These are phyloP conservation scores for Peniophora sp. DNA, from an alignment of 1,284 basidiomycete species.

Conservation along the genomic window DNA sequence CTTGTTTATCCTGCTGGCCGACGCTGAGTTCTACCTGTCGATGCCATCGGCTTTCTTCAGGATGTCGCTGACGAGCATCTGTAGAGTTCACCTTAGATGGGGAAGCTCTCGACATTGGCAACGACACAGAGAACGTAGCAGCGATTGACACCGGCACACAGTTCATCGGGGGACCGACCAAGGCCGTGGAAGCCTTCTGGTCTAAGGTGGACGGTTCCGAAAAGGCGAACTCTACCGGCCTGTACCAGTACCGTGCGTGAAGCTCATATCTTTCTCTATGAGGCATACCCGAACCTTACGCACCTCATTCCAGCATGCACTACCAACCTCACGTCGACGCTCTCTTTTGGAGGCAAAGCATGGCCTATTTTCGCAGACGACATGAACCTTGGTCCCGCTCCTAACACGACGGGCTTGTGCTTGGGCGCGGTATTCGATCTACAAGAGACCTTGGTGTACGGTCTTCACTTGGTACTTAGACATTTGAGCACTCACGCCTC, in stretches of 20 bases:
- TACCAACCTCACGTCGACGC: constrained; percentile 35
- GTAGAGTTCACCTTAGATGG: constrained; percentile 44
- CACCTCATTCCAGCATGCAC: constrained; percentile 38
- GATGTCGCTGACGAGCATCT: no score
- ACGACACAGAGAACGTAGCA: constrained; percentile 32
- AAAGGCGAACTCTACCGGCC: constrained; percentile 39
- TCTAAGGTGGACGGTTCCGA: constrained; percentile 45
- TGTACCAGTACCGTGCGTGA: constrained; percentile 65
- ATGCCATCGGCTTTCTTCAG: constrained; percentile 5
- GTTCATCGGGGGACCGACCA: constrained; percentile 58
- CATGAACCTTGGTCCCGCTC: constrained; percentile 66
- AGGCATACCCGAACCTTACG: constrained; percentile 1
- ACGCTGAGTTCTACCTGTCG: no score
- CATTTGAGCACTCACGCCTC: constrained; percentile 16
- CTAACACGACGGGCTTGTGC: not conserved
- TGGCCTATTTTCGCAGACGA: constrained; percentile 67
- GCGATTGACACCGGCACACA: constrained; percentile 79
- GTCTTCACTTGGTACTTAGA: no score
- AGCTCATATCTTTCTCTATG: no score
- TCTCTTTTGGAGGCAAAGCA: constrained; percentile 69
- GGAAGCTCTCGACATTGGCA: constrained; percentile 31
- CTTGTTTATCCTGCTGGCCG: no score
- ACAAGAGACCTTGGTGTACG: no score
- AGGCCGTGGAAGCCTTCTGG: constrained; percentile 47
- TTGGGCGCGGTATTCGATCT: not conserved